Percentiles rank a stretch among this genome's conserved stretches.
phyloP scores from a whole-genome alignment of 2,329 filamentous ascomycete genomes.

The Cladosporium colombiae region DNA sequence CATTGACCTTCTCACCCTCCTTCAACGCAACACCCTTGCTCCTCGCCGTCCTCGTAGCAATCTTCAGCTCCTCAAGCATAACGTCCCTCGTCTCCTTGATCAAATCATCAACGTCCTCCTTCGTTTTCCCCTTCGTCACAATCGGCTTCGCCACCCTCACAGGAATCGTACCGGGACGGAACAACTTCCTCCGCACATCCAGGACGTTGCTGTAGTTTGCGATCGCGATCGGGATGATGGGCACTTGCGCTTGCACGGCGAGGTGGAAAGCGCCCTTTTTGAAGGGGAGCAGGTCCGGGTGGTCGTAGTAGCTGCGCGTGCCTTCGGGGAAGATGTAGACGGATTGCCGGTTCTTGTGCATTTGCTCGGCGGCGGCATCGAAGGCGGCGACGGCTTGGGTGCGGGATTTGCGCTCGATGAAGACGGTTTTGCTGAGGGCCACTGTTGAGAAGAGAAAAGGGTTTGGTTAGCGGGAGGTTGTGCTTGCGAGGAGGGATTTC shows the following conservation, averaged over 20 bases:
- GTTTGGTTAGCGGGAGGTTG: background rate
- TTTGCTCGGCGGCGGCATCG: constrained; percentile 77
- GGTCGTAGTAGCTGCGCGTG: constrained; percentile 82
- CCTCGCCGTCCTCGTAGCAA: constrained; percentile 40
- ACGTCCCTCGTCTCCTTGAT: constrained; percentile 66
- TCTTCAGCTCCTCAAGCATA: constrained; percentile 66
- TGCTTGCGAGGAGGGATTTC: constrained; percentile 9
- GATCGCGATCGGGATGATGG: constrained; percentile 77
- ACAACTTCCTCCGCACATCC: constrained; percentile 46
- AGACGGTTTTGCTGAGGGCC: constrained; percentile 80
- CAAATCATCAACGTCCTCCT: constrained; percentile 76
- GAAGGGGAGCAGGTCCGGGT: constrained; percentile 85
- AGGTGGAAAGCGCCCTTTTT: constrained; percentile 99
- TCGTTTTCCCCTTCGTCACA: constrained; percentile 68
- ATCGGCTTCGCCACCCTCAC: constrained; percentile 76
- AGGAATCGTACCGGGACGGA: constrained; percentile 57
- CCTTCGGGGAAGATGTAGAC: constrained; percentile 92
- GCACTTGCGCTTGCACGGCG: constrained; percentile 89
- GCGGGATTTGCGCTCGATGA: constrained; percentile 88
- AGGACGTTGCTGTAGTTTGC: constrained; percentile 53
- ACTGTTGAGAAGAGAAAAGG: constrained; percentile 51
- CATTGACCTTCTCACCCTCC: constrained; percentile 22
- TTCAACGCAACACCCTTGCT: constrained; percentile 30
- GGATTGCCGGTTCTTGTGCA: constrained; percentile 65
- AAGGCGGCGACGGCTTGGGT: constrained; percentile 83